Percentiles rank a stretch among this genome's conserved stretches.
Evolutionary conservation across 1,139 yeast species (phyloP).

Genomic region (Magnusiomyces sp.): DNA sequence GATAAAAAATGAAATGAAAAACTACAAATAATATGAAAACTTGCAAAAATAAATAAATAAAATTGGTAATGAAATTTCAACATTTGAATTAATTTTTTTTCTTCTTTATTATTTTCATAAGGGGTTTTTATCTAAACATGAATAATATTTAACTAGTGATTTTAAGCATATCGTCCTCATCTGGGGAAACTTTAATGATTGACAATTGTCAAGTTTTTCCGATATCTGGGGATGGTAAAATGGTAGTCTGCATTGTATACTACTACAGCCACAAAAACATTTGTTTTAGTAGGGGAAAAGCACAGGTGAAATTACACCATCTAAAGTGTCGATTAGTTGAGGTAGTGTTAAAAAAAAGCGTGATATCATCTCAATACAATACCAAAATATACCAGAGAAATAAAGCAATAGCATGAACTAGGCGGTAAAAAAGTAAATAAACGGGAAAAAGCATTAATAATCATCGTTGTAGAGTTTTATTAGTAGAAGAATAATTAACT

Average conservation of each 20-base stretch:
- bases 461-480: too few species aligned
- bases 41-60: neutral
- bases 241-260: neutral
- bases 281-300: neutral
- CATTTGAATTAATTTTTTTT: neutral
- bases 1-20: neutral
- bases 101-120: neutral
- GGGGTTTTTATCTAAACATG: neutral
- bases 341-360: too few species aligned
- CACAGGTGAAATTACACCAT: neutral
- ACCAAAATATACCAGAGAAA: neutral
- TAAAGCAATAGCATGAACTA: neutral
- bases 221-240: too few species aligned
- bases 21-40: neutral
- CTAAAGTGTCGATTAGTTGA: too few species aligned
- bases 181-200: neutral
- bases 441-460: neutral
- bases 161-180: neutral
- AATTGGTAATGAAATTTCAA: neutral
- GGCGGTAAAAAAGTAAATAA: neutral
- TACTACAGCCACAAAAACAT: neutral
- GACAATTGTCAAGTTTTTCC: too few species aligned
- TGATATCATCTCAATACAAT: too few species aligned
- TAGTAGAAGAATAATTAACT: too few species aligned
- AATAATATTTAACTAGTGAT: neutral